Percentiles rank a stretch among this genome's conserved stretches.
phyloP scores from a whole-genome alignment of 1,284 basidiomycete species.

The Tilletia horrida region DNA sequence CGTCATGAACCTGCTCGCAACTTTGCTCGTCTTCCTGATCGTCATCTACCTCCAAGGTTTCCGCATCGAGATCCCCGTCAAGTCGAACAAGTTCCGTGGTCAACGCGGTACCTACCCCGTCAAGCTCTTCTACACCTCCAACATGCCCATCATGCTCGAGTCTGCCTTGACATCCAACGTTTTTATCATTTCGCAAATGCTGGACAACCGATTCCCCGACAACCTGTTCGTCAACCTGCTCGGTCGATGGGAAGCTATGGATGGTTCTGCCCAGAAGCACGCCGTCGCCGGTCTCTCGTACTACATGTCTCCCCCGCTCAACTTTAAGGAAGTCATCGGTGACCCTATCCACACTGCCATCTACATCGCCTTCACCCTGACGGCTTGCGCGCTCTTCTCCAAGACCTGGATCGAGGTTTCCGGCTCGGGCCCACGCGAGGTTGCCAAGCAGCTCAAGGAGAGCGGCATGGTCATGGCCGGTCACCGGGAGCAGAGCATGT shows the following conservation, averaged over 20 bases:
- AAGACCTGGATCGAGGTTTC: slow-evolving; percentile 99
- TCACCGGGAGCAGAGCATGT: slow-evolving; percentile 94
- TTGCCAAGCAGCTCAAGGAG: slow-evolving; percentile 97
- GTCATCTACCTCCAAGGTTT: slow-evolving; percentile 99
- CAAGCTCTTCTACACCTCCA: slow-evolving; percentile 97
- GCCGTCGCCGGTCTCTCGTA: slow-evolving; percentile 91
- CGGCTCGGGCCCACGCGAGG: slow-evolving; percentile 87
- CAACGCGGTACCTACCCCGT: slow-evolving; percentile 92
- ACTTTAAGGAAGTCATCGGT: slow-evolving; percentile 75
- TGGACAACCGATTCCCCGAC: slow-evolving; percentile 78
- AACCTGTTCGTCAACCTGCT: slow-evolving; percentile 86
- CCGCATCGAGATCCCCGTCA: slow-evolving; percentile 97
- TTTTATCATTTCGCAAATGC: slow-evolving; percentile 94
- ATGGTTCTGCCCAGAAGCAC: slow-evolving; percentile 85
- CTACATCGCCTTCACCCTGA: slow-evolving; percentile 88
- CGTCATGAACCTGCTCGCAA: slow-evolving; percentile 94
- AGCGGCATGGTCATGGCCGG: slow-evolving; percentile 99
- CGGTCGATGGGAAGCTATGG: slow-evolving; percentile 94
- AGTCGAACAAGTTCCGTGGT: slow-evolving; percentile 91
- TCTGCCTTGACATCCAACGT: slow-evolving; percentile 89
- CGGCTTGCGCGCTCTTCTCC: slow-evolving; percentile 92
- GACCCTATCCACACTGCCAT: slow-evolving; percentile 91
- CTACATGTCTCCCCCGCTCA: slow-evolving; percentile 96
- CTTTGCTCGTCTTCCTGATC: slow-evolving; percentile 81
- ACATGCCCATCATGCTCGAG: slow-evolving; percentile 99